phyloP scores from a whole-genome alignment of 345 rosid species.

The Schrenkiella parvula region DNA sequence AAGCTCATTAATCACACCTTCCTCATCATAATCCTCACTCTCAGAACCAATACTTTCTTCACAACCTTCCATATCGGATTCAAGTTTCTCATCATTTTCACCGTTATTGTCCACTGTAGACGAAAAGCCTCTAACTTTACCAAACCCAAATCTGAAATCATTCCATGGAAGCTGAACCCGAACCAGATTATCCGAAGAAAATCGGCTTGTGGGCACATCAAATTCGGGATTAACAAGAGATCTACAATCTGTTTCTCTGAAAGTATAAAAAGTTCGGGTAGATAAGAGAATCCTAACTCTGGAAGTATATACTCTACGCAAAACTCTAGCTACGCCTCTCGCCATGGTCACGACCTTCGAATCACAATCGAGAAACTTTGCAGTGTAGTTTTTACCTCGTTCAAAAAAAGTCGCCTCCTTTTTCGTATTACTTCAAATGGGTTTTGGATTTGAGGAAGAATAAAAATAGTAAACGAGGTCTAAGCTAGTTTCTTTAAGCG shows the following conservation, averaged over 20 bases:
- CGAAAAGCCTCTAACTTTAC: conserved; percentile 36
- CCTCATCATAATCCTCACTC: conserved; percentile 21
- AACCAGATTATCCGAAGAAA: conserved; percentile 22
- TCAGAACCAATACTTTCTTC: conserved; percentile 22
- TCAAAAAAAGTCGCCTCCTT: conserved; percentile 17
- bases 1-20: conserved; percentile 18
- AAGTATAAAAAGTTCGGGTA: conserved; percentile 38
- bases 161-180: conserved; percentile 4
- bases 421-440: background rate
- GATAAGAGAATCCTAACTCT: conserved; percentile 33
- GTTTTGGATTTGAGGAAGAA: background rate
- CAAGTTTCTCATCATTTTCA: conserved; percentile 11
- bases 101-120: conserved; percentile 29
- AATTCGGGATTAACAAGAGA: conserved; percentile 20
- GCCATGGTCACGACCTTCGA: conserved; percentile 37
- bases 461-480: conserved; percentile 12
- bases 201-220: conserved; percentile 30
- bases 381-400: background rate
- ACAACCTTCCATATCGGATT: conserved; percentile 20
- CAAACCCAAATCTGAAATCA: conserved; percentile 5
- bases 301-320: conserved; percentile 40
- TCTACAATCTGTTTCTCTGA: conserved; percentile 28
- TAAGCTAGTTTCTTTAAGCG: background rate
- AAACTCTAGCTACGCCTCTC: conserved; percentile 43
- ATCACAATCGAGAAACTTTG: background rate